A percentile compares a stretch with the other conserved stretches of the same genome.
phyloP scores from a whole-genome alignment of 257 asterid genomes.

The Solanum bukasovii region DNA sequence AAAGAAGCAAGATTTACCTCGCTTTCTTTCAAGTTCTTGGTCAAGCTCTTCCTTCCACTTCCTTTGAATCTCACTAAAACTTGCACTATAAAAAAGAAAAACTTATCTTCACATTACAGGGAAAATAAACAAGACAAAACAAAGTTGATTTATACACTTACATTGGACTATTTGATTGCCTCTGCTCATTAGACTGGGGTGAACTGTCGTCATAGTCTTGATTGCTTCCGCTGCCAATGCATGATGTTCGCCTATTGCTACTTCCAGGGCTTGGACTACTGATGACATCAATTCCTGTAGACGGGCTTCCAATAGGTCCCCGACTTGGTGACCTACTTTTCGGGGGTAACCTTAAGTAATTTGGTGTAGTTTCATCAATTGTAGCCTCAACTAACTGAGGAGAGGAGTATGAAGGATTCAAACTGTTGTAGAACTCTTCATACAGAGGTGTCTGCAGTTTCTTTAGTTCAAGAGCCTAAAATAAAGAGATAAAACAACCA shows the following conservation, averaged over 20 bases:
- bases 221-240: constrained; percentile 4
- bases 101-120: background rate
- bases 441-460: constrained; percentile 30
- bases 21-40: constrained; percentile 36
- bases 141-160: background rate
- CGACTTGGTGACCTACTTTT: constrained; percentile 33
- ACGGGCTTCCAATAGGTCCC: constrained; percentile 6
- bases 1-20: constrained; percentile 11
- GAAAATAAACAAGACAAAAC: background rate
- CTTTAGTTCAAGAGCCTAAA: constrained; percentile 24
- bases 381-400: constrained; percentile 12
- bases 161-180: constrained; percentile 25
- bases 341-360: constrained; percentile 26
- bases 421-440: constrained; percentile 28
- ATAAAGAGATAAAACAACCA: background rate
- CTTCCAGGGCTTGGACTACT: constrained; percentile 31
- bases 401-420: constrained; percentile 25
- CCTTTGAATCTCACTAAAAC: constrained; percentile 25
- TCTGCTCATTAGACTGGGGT: constrained; percentile 17
- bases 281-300: constrained; percentile 6
- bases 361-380: constrained; percentile 17
- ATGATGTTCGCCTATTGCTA: constrained; percentile 11
- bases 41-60: constrained; percentile 39
- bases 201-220: constrained; percentile 16
- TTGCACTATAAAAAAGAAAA: constrained; percentile 2